Percentiles rank a stretch among this genome's conserved stretches.
phyloP scores from a whole-genome alignment of 257 asterid species.

The Capsicum rhomboideum region DNA sequence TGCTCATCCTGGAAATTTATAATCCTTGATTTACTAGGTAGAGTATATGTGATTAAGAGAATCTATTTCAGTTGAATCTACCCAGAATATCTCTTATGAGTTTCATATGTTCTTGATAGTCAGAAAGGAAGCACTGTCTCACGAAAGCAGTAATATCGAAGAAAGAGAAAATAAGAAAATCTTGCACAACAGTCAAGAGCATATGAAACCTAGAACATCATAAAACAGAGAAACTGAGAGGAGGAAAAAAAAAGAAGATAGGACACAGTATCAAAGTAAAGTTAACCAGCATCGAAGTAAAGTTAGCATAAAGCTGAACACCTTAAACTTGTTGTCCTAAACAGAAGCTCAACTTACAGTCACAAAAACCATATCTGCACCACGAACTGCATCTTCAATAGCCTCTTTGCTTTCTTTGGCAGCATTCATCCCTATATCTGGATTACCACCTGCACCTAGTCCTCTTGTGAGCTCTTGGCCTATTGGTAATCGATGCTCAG shows the following conservation, averaged over 20 bases:
- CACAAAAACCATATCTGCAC: constrained; percentile 52
- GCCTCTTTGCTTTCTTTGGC: constrained; percentile 87
- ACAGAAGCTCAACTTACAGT: constrained; percentile 22
- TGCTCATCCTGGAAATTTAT: neutral
- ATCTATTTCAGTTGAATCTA: neutral
- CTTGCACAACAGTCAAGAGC: neutral
- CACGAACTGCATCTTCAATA: constrained; percentile 71
- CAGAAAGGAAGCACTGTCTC: neutral
- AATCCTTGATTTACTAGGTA: neutral
- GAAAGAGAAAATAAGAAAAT: neutral
- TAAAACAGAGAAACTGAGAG: neutral
- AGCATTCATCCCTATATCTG: constrained; percentile 85
- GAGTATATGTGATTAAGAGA: neutral
- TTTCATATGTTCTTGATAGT: neutral
- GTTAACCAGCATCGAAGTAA: neutral
- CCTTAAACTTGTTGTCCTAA: neutral
- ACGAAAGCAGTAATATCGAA: neutral
- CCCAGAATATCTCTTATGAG: neutral
- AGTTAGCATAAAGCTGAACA: neutral
- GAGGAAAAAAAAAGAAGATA: neutral
- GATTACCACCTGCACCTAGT: constrained; percentile 98
- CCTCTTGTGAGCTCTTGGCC: constrained; percentile 93
- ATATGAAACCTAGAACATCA: neutral
- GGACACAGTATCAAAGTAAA: neutral
- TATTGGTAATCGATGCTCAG: constrained; percentile 73